Percentiles rank a stretch among this genome's conserved stretches.
Evolutionary conservation across 192 early-diverging fungal genomes (phyloP).

Genomic region (Gigaspora rosea): DNA sequence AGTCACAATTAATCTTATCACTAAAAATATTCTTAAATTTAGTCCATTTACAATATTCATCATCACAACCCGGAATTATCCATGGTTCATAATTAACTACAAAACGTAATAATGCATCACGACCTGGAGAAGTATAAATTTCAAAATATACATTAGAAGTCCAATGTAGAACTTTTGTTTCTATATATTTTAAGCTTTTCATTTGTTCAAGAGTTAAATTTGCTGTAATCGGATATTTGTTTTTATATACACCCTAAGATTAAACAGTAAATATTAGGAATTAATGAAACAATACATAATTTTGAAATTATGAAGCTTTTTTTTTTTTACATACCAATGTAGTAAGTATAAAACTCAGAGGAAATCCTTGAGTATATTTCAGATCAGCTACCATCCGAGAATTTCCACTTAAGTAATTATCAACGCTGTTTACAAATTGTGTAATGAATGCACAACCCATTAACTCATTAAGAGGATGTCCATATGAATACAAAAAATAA

Average conservation of each 20-base stretch:
- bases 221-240: neutral
- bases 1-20: neutral
- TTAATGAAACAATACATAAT: neutral
- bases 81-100: neutral
- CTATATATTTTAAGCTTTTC: neutral
- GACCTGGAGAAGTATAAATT: neutral
- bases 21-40: conserved; percentile 1
- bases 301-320: neutral
- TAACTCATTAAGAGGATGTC: neutral
- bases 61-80: conserved; percentile 1
- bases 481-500: neutral
- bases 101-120: neutral
- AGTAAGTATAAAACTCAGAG: neutral
- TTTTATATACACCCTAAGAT: neutral
- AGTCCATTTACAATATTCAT: conserved; percentile 9
- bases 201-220: conserved; percentile 1
- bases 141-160: conserved; percentile 8
- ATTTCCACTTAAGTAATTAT: conserved; percentile 6
- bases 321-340: conserved; percentile 1
- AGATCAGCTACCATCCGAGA: conserved; percentile 7
- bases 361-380: conserved; percentile 9
- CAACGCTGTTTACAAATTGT: neutral
- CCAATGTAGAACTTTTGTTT: neutral
- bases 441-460: neutral
- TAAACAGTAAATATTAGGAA: neutral